These are phyloP conservation scores for Clavispora vitiphila DNA, from an alignment of 805 yeast species.

Conservation along the genomic window DNA sequence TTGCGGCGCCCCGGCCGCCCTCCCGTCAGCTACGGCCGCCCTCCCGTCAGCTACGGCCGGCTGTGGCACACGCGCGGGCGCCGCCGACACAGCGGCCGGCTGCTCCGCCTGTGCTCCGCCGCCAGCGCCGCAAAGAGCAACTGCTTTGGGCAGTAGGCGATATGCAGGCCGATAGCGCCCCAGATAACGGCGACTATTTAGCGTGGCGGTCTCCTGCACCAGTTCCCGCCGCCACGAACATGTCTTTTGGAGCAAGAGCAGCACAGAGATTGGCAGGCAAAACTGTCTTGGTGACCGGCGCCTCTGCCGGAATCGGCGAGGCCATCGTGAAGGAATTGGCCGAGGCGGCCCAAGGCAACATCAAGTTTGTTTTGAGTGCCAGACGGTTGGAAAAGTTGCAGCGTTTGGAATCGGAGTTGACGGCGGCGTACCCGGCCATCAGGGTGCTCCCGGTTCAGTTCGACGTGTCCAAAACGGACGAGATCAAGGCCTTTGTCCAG, in stretches of 20 bases:
- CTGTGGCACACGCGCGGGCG: too few relatives aligned
- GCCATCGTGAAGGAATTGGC: constrained; percentile 90
- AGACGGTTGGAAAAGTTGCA: constrained; percentile 29
- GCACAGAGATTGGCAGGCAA: constrained; percentile 37
- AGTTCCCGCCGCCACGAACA: constrained; percentile 4
- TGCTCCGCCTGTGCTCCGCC: too few relatives aligned
- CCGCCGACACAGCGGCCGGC: too few relatives aligned
- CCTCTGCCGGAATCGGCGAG: constrained; percentile 91
- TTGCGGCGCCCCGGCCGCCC: too few relatives aligned
- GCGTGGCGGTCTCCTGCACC: neutral
- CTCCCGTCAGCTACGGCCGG: too few relatives aligned
- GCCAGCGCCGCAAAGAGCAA: too few relatives aligned
- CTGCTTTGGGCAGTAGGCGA: too few relatives aligned
- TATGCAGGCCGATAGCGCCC: too few relatives aligned
- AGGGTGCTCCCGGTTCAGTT: constrained; percentile 26
- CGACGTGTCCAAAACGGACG: constrained; percentile 25
- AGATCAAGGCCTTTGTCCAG: constrained; percentile 25
- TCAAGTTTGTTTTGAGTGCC: constrained; percentile 34
- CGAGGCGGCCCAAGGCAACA: constrained; percentile 37
- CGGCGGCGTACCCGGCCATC: constrained; percentile 19
- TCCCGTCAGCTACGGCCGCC: too few relatives aligned
- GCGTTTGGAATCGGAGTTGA: constrained; percentile 22
- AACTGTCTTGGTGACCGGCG: constrained; percentile 61
- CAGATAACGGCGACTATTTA: too few relatives aligned
- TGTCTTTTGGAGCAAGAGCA: constrained; percentile 35